Percentiles rank a stretch among this genome's conserved stretches.
These are phyloP conservation scores for Emydomyces testavorans DNA, from an alignment of 2,329 filamentous ascomycete species.

Conservation along the genomic window DNA sequence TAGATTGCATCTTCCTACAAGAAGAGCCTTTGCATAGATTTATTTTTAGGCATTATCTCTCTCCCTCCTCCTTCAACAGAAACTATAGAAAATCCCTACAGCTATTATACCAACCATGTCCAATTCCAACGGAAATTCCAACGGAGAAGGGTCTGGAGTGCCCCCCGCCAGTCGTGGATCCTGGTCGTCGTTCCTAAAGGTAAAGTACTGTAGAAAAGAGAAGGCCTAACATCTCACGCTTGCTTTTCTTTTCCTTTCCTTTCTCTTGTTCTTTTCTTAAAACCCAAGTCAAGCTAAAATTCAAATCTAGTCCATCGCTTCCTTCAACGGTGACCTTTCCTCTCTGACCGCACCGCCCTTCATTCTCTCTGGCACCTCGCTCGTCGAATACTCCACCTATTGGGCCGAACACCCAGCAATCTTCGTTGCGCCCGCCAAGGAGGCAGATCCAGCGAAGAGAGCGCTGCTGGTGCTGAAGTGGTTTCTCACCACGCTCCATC, in stretches of 20 bases:
- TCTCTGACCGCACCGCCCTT: constrained; percentile 73
- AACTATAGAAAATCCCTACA: not conserved
- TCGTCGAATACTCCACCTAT: constrained; percentile 71
- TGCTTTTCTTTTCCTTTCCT: not conserved
- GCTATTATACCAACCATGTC: too few species aligned
- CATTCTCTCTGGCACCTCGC: constrained; percentile 64
- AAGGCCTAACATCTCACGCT: too few species aligned
- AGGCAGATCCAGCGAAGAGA: constrained; percentile 68
- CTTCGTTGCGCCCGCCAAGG: constrained; percentile 69
- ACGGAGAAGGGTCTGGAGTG: constrained; percentile 33
- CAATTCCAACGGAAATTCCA: constrained; percentile 26
- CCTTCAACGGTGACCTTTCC: constrained; percentile 70
- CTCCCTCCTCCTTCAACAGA: too few species aligned
- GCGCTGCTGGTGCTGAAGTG: constrained; percentile 84
- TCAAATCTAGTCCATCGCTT: constrained; percentile 52
- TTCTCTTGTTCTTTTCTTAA: not conserved
- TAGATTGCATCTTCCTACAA: not conserved
- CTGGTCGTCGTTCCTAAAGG: constrained; percentile 41
- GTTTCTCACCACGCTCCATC: constrained; percentile 88
- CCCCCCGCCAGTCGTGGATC: constrained; percentile 35
- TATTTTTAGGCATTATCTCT: too few species aligned
- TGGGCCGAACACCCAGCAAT: constrained; percentile 69
- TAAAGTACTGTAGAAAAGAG: too few species aligned
- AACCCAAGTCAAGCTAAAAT: not conserved
- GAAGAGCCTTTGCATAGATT: not conserved